Percentiles rank a stretch among this genome's conserved stretches.
phyloP scores from a whole-genome alignment of 2,329 filamentous ascomycete genomes.

The Aureobasidium sp. region DNA sequence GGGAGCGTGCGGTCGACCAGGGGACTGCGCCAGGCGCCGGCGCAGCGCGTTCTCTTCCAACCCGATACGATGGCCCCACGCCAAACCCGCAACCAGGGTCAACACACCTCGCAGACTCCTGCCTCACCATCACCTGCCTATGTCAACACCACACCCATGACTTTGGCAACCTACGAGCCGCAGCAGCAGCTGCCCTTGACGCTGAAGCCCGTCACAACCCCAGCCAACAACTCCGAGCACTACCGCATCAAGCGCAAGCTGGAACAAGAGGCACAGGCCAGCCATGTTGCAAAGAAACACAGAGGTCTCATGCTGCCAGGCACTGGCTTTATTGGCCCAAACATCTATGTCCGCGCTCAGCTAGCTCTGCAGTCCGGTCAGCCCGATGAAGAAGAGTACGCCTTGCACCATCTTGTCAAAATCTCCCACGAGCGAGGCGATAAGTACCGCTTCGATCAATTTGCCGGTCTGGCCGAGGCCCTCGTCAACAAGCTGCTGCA shows the following conservation, averaged over 20 bases:
- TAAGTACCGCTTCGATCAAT: constrained; percentile 91
- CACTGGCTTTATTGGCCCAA: constrained; percentile 62
- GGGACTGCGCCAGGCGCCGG: constrained; percentile 68
- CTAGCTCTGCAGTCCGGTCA: constrained; percentile 76
- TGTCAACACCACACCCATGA: constrained; percentile 36
- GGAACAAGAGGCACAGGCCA: constrained; percentile 30
- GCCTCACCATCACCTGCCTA: constrained; percentile 40
- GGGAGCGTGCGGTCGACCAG: constrained; percentile 32
- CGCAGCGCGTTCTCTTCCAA: constrained; percentile 77
- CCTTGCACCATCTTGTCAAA: constrained; percentile 85
- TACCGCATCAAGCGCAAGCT: constrained; percentile 55
- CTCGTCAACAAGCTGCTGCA: constrained; percentile 79
- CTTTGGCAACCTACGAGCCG: constrained; percentile 65
- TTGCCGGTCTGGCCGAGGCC: constrained; percentile 79
- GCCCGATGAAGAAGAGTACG: constrained; percentile 80
- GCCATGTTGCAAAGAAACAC: constrained; percentile 39
- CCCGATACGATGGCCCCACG: constrained; percentile 64
- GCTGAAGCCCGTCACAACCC: constrained; percentile 67
- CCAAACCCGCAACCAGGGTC: constrained; percentile 43
- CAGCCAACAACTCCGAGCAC: constrained; percentile 63
- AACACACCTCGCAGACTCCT: constrained; percentile 36
- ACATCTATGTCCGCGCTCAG: constrained; percentile 85
- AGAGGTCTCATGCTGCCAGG: constrained; percentile 55
- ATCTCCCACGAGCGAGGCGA: constrained; percentile 93
- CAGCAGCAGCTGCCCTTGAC: constrained; percentile 55